Evolutionary conservation across 2,329 filamentous ascomycete species (phyloP).

Genomic region (Hawksworthiomyces lignivorus): DNA sequence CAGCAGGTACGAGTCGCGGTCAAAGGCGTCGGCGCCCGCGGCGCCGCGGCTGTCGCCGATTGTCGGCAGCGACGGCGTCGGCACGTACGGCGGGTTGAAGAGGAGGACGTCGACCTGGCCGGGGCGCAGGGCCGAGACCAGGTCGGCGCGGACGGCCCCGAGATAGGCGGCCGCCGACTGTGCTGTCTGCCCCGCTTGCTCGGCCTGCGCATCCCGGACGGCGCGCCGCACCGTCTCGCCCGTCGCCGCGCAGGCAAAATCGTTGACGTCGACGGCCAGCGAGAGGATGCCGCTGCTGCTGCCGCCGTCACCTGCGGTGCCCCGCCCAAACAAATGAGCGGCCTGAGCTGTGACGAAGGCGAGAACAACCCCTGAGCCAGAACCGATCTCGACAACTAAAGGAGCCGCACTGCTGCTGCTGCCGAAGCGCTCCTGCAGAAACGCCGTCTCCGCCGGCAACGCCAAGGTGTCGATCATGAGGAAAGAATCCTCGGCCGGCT

Average conservation of each 20-base stretch:
- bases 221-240: conserved; percentile 55
- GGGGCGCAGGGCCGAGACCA: conserved; percentile 53
- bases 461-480: conserved; percentile 89
- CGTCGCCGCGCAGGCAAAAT: conserved; percentile 73
- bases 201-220: conserved; percentile 20
- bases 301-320: conserved; percentile 33
- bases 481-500: conserved; percentile 93
- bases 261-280: conserved; percentile 77
- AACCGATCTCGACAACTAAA: conserved; percentile 76
- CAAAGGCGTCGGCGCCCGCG: conserved; percentile 40
- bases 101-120: conserved; percentile 71
- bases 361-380: conserved; percentile 89
- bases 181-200: neutral
- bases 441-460: conserved; percentile 56
- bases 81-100: conserved; percentile 97
- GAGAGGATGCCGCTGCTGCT: conserved; percentile 50
- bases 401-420: conserved; percentile 34
- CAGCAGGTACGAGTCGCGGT: conserved; percentile 75
- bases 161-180: conserved; percentile 45
- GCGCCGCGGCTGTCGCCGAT: conserved; percentile 18
- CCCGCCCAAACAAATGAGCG: conserved; percentile 52
- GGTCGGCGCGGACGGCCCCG: conserved; percentile 61
- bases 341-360: conserved; percentile 79
- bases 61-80: conserved; percentile 65
- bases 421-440: conserved; percentile 58